Evolutionary conservation across 768 basidiomycete species (phyloP), one percentile per base, ranked within the genome.

Genomic region (Jaapia argillacea): DNA sequence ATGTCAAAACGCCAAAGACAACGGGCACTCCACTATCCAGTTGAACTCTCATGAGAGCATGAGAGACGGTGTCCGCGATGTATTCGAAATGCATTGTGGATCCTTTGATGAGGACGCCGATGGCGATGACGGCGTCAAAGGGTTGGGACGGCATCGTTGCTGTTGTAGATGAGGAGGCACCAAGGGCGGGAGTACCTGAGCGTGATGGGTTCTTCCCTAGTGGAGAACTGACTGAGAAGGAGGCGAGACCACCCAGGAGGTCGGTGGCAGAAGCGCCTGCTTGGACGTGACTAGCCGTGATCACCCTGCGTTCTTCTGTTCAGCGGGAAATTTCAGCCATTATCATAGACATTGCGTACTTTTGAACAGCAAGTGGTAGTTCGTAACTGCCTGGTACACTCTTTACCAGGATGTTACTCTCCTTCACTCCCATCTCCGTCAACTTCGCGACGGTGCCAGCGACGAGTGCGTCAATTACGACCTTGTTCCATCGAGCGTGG

Each of bases 61-160:
- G 86, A 33, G 90, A 81, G 46, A 97, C 93, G 48, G 81, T 78
- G 55, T 97, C 91, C 62, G 77, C 87, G 62, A 98, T 99, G 72
- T 99, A 99, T 62, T 99, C 96, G 62, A 98, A 99, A 68, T 99
- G 96, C 91, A 96, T 96, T 14, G 96, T 98, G 1, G 79, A 72
- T 42, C 96, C 94, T 61, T 99, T 99, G 71, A 99, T 96, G 59
- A 99, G 81, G 27, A 94, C 91, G 12, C 96, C 96, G 56, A 98
- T 89, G 42, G 96, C 92, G 59, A 99, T 94, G 50, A 96, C 81
- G 12, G 92, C 96, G 60, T 94, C 85, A 53, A 98, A 97, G 0
- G 94, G 84, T 43, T 72, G 70, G 13, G 57, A 63, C 33, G 75
- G 72, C 28, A 71, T 65, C 50, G 64, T 67, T 13, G 61, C 46